phyloP scores from a whole-genome alignment of 2,329 filamentous ascomycete genomes.

The Fusarium nanum region DNA sequence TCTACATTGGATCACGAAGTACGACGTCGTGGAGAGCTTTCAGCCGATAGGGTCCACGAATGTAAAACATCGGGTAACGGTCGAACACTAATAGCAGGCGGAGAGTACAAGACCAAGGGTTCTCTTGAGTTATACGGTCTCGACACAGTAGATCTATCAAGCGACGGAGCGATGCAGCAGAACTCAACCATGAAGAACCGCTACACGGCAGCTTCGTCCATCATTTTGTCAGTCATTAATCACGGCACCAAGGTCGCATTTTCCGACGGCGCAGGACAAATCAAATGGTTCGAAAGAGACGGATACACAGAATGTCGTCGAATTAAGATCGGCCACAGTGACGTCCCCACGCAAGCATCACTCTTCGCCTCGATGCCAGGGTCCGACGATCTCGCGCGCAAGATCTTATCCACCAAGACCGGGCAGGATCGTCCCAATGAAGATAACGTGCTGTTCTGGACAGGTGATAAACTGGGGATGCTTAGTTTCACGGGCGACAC shows the following conservation, averaged over 20 bases:
- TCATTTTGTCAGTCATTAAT: conserved; percentile 81
- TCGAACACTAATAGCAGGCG: conserved; percentile 81
- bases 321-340: conserved; percentile 67
- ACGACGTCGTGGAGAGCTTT: conserved; percentile 65
- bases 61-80: conserved; percentile 66
- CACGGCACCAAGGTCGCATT: conserved; percentile 87
- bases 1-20: conserved; percentile 71
- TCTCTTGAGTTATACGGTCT: conserved; percentile 88
- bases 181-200: conserved; percentile 77
- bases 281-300: conserved; percentile 94
- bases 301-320: conserved; percentile 71
- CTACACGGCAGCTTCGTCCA: conserved; percentile 82
- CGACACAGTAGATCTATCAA: conserved; percentile 47
- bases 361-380: conserved; percentile 65
- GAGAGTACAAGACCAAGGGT: conserved; percentile 92
- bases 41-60: conserved; percentile 63
- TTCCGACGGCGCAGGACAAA: conserved; percentile 82
- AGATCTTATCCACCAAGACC: conserved; percentile 74
- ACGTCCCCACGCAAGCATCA: conserved; percentile 58
- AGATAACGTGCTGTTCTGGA: conserved; percentile 86
- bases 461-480: conserved; percentile 83
- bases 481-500: conserved; percentile 69
- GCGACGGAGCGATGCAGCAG: conserved; percentile 47
- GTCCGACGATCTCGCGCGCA: conserved; percentile 80
- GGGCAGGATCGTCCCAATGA: conserved; percentile 56